A percentile compares a stretch with the other conserved stretches of the same genome.
phyloP scores from a whole-genome alignment of 108 stramenopile species.

The Cyclotella cryptica region DNA sequence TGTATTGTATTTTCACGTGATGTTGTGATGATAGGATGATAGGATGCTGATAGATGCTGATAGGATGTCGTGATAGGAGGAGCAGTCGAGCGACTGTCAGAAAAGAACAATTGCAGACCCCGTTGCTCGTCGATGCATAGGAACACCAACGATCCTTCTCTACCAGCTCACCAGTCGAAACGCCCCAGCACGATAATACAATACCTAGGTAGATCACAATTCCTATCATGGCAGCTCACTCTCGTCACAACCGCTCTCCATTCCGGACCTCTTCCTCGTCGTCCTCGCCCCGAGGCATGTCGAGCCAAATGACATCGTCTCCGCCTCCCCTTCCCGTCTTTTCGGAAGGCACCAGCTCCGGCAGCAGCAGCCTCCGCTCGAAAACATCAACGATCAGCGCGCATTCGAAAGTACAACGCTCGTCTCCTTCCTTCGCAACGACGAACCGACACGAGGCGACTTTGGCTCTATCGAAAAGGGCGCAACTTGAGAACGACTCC shows the following conservation, averaged over 20 bases:
- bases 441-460: slow-evolving; percentile 1
- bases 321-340: slow-evolving; percentile 14
- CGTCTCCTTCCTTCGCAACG: not conserved
- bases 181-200: not conserved
- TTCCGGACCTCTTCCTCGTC: not conserved
- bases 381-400: slow-evolving; percentile 17
- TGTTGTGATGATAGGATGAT: too few relatives aligned
- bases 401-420: not conserved
- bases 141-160: not conserved
- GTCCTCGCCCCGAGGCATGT: slow-evolving; percentile 4
- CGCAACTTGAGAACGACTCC: slow-evolving; percentile 75
- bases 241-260: not conserved
- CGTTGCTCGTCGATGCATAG: not conserved
- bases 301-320: slow-evolving; percentile 1
- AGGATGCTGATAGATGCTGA: too few relatives aligned
- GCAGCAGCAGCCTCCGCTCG: slow-evolving; percentile 17
- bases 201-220: not conserved
- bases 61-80: too few relatives aligned
- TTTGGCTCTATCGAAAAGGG: slow-evolving; percentile 44
- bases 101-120: not conserved
- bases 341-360: not conserved
- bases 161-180: too few relatives aligned
- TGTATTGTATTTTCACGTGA: too few relatives aligned
- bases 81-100: not conserved
- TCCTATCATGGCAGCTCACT: slow-evolving; percentile 7